Conservation (phyloP, 192 early-diverging fungal species). For the Gonapodya prolifera region DNA sequence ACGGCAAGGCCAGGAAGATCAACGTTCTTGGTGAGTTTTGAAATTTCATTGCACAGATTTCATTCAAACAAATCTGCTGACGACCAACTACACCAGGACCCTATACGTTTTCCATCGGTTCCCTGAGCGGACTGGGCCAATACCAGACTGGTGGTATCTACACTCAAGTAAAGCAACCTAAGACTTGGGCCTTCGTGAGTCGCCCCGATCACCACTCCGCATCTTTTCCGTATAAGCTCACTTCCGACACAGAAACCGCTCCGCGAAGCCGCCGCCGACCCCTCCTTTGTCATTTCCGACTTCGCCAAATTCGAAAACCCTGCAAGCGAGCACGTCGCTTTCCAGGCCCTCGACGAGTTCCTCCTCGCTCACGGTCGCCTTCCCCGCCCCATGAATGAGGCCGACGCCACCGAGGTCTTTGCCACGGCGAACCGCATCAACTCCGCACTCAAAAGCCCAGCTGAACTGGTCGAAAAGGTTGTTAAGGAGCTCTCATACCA, state of each 20-base stretch:
- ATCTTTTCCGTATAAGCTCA: not conserved
- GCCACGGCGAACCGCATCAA: conserved; percentile 62
- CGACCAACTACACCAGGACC: conserved; percentile 36
- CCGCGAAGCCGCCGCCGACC: conserved; percentile 58
- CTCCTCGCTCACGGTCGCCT: conserved; percentile 41
- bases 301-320: conserved; percentile 99
- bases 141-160: conserved; percentile 83
- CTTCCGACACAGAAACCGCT: conserved; percentile 39
- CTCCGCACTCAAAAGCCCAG: conserved; percentile 42
- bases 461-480: conserved; percentile 73
- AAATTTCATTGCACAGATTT: not conserved
- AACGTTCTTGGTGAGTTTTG: conserved; percentile 49
- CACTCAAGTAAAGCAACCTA: conserved; percentile 92
- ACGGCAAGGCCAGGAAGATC: conserved; percentile 60
- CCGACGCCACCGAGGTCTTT: conserved; percentile 73
- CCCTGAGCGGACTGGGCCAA: conserved; percentile 57
- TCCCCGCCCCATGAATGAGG: conserved; percentile 76
- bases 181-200: conserved; percentile 67
- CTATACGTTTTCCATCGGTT: conserved; percentile 94
- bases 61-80: not conserved
- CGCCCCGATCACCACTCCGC: not conserved
- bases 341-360: conserved; percentile 89
- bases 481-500: conserved; percentile 78
- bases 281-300: conserved; percentile 81
- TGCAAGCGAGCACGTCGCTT: conserved; percentile 76